Base-by-base conservation (phyloP, 495 filamentous ascomycete species). In the Penicillium tannophilum region DNA sequence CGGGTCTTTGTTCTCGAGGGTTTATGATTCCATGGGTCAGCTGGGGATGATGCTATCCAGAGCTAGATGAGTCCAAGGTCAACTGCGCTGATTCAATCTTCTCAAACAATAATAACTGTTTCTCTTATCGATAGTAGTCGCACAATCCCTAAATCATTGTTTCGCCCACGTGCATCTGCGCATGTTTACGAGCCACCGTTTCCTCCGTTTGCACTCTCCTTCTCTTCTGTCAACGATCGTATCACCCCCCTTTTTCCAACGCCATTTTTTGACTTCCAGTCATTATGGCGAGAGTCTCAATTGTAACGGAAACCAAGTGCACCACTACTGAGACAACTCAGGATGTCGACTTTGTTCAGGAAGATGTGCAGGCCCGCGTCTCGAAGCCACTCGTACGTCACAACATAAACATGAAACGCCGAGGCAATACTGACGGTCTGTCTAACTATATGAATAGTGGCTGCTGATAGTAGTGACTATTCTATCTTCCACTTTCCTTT, bases 401-500 rank as follows among this genome's bases (percentile, higher is more conserved):
- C 10, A 26, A 52, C 39, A 5, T 16, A 7, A 26, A n/a, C 30
- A 16, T 26, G 1, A 23, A 41, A 39, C 16, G 17, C 20, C 20
- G 20, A 23, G 20, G 20, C 1, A 23, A 23, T 23, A n/a, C 52
- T 44, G 16, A 54, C 36, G 6, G 4, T 12, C 6, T 17, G 4
- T 14, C 1, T n/a, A 33, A 14, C 17, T 23, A 23, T 23, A 23
- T 23, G 20, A 9, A 42, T 30, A 66, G 63, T 67, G 64, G 64
- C 10, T 41, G 23, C 66, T 82, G 2, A 65, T 83, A 30, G 73
- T 79, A 45, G 16, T 75, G 17, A 70, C 81, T 2, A 73, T 86
- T 41, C 71, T 79, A 24, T 70, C 76, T 6, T 76, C 72, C 1
- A 72, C 68, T 11, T 84, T 88, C 55, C 68, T 86, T 0, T 86